Base-by-base conservation (phyloP, 352 stramenopile species). In the Plasmopara viticola region DNA sequence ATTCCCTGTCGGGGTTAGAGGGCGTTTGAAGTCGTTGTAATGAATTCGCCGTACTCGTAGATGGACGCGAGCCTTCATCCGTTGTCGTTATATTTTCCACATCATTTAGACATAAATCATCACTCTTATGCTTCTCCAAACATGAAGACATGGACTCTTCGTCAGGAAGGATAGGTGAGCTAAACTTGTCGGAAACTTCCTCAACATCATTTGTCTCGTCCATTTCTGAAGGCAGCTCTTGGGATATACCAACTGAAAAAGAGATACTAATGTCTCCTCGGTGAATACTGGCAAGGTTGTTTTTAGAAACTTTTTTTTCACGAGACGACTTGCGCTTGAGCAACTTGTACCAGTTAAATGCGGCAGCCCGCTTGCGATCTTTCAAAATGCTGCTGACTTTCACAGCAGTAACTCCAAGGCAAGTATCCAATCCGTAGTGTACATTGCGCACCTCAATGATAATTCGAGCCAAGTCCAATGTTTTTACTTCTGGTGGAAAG, bases 291-390 rank as follows among this genome's bases (percentile, higher is more conserved):
- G 68, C 66, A 43, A 75, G 62, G 20, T 58, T 66, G 49, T 66
- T 66, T 54, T 60, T 70, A 18, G 51, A 73, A 30, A 57, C 62
- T 54, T 72, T 86, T 30, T 40, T 47, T 39, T 87, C 74, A 29
- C 77, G 74, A 13, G 78, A 74, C 7, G 77, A 84, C 33, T 88
- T 90, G 7, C 78, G 59, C 52, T 95, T 95, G 1, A 92, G 58
- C 8, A 95, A 40, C 38, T 90, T 91, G 57, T 95, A 92, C 80
- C 80, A 92, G 54, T 91, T 90, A 56, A 95, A 95, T 9, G 75
- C 74, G 59, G 75, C 82, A 29, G 80, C 78, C 17, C 84, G 77
- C 37, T 84, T 84, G 10, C 68, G 72, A 58, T 87, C 78, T 48
- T 84, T 84, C 35, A 90, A 62, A 53, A 93, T 88, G 13, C 71